These are phyloP conservation scores for Arthrobotrys sinensis DNA, from an alignment of 2,329 filamentous ascomycete genomes.

Conservation along the genomic window DNA sequence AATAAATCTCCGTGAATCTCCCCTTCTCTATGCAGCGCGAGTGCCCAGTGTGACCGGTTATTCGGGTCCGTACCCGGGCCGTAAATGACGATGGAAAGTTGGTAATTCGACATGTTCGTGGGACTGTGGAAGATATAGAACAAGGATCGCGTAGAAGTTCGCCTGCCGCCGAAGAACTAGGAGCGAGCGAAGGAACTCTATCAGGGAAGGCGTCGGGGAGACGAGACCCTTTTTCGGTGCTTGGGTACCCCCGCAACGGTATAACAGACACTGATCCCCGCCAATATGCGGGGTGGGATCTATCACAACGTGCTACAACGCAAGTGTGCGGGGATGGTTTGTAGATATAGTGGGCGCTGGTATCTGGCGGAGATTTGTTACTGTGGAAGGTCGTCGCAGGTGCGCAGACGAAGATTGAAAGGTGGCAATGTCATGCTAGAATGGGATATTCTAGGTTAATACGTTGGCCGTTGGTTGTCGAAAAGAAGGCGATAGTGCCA, in stretches of 20 bases:
- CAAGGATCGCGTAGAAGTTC: neutral
- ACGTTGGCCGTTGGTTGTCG: constrained; percentile 25
- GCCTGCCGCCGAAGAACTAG: neutral
- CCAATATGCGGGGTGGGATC: constrained; percentile 29
- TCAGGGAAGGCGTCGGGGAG: constrained; percentile 16
- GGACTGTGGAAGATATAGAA: neutral
- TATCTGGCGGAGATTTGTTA: neutral
- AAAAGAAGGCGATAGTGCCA: constrained; percentile 32
- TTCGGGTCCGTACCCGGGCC: constrained; percentile 25
- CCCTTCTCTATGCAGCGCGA: constrained; percentile 23
- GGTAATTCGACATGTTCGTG: constrained; percentile 30
- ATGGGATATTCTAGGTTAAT: constrained; percentile 17
- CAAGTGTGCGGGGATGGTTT: constrained; percentile 20
- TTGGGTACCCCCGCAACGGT: constrained; percentile 26
- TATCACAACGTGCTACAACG: constrained; percentile 29
- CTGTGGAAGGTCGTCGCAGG: constrained; percentile 21
- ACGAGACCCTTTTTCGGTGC: constrained; percentile 23
- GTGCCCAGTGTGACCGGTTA: constrained; percentile 43
- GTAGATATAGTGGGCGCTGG: constrained; percentile 5
- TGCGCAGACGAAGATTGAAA: constrained; percentile 29
- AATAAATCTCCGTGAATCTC: constrained; percentile 25
- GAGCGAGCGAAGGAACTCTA: constrained; percentile 11
- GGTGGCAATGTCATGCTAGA: constrained; percentile 32
- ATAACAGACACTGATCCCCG: constrained; percentile 26
- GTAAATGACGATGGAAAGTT: constrained; percentile 36